Evolutionary conservation across 2,329 filamentous ascomycete species (phyloP), one percentile per base, ranked within the genome.

Genomic region (Pyrenochaeta sp.): DNA sequence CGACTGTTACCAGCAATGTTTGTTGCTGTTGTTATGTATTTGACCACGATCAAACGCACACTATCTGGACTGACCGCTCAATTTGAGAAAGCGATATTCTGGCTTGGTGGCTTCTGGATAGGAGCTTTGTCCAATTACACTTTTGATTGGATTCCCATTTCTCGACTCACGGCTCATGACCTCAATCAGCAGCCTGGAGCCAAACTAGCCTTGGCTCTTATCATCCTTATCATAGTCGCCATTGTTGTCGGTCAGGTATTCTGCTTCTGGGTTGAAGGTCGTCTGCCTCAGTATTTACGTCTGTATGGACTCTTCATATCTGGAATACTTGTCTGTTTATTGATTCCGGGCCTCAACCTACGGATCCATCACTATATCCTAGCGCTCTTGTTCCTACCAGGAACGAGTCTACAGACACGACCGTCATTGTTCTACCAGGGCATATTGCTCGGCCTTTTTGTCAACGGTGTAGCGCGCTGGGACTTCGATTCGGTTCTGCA

Each of bases 51-150:
- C n/a, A 80, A 84, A 11, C 86, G 88, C 32, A 85, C 89, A 0
- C 79, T 96, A 23, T 73, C 69, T 1, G 86, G 85, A 1, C 77
- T 96, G 4, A 87, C 81, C 0, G 90, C 91, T 0, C 92, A 95
- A 61, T 58, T 96, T 30, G 92, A 96, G 65, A 96, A 95, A 77
- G 88, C 90, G 0, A 69, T 96, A 1, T 77, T 97, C 20, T 97
- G 91, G 87, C 78, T 97, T 2, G 91, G 91, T 1, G 86, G 85
- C 9, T 90, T 88, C 65, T 97, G 94, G 87, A 84, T 96, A 30
- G 93, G 92, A 11, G 87, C 90, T 1, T 74, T 97, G 51, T 92
- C 92, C 57, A 97, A 97, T 69, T 94, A 96, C 71, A 96, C 94
- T 0, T 89, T 97, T 60, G 88, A 90, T 52, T 88, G 89, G 75